Evolutionary conservation across 495 filamentous ascomycete genomes (phyloP).

Genomic region (Penicillium simplicissimum): DNA sequence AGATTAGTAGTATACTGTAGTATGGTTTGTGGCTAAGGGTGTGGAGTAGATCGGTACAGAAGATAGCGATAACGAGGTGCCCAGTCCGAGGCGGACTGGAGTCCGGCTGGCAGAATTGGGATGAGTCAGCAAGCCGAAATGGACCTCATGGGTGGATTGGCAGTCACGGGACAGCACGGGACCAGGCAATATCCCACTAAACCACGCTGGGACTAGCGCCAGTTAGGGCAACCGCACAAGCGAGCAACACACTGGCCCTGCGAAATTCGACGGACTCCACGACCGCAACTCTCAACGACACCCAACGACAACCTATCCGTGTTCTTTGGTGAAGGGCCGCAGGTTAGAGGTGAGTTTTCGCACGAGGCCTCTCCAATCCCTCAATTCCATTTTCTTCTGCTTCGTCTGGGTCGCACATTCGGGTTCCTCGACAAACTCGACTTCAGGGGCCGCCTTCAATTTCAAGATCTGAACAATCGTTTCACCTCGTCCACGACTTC

Average conservation of each 20-base stretch:
- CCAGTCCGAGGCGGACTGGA: background rate
- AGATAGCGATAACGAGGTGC: too few relatives aligned
- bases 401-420: constrained; percentile 31
- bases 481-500: constrained; percentile 8
- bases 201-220: constrained; percentile 25
- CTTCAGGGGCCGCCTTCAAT: constrained; percentile 16
- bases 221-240: constrained; percentile 49
- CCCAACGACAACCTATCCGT: constrained; percentile 48
- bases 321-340: constrained; percentile 52
- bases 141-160: too few relatives aligned
- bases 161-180: constrained; percentile 6
- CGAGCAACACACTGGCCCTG: constrained; percentile 47
- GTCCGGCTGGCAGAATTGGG: background rate
- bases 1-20: background rate
- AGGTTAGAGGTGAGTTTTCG: constrained; percentile 49
- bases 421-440: constrained; percentile 13
- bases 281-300: constrained; percentile 46
- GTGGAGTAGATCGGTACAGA: too few relatives aligned
- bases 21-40: too few relatives aligned
- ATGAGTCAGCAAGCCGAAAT: constrained; percentile 20
- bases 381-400: constrained; percentile 25
- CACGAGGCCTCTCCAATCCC: constrained; percentile 19
- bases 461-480: constrained; percentile 15
- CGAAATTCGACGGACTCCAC: constrained; percentile 50
- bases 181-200: constrained; percentile 26